Base-by-base conservation (phyloP, 805 yeast species). In the Candida piceae region DNA sequence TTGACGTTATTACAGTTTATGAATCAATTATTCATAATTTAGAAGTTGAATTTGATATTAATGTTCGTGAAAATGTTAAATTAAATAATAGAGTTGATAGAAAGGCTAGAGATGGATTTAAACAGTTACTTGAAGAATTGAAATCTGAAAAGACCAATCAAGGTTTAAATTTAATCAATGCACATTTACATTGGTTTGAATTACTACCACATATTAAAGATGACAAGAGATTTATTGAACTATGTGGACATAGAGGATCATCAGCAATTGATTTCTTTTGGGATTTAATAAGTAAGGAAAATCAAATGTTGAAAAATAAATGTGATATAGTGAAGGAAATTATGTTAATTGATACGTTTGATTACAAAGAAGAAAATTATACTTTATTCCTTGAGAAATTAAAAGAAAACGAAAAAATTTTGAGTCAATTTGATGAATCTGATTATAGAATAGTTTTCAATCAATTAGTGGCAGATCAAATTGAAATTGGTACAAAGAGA, bases 191-290 rank as follows among this genome's bases (percentile, higher is more conserved):
- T 34, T 87, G 94, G 80, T 60, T 57, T 32, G 80, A 80, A 17
- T 50, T 84, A 2, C 67, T 74, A 29, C 62, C 70, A 0, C 41
- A 51, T 5, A 48, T 86, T 1, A 74, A 74, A 40, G 70, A 73
- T 22, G 82, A 80, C 42, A 66, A 64, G 31, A 61, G 75, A 12
- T 87, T 82, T 51, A 49, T 73, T 12, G 75, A 70, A 16, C 44
- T 87, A 25, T 67, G 87, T 39, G 95, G 94, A 0, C 69, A 88
- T 36, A 67, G 73, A 31, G 95, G 96, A 0, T 86, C 96, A 0
- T 70, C 78, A 1, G 82, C 95, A 1, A 52, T 80, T 29, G 95
- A 87, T 44, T 58, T 84, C 28, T 87, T 82, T 55, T 73, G 85
- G 74, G 95, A 88, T 55, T 50, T 72, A 0, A 69, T 82, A 3